Evolutionary conservation across 345 rosid genomes (phyloP).

Genomic region (Salix viminalis): DNA sequence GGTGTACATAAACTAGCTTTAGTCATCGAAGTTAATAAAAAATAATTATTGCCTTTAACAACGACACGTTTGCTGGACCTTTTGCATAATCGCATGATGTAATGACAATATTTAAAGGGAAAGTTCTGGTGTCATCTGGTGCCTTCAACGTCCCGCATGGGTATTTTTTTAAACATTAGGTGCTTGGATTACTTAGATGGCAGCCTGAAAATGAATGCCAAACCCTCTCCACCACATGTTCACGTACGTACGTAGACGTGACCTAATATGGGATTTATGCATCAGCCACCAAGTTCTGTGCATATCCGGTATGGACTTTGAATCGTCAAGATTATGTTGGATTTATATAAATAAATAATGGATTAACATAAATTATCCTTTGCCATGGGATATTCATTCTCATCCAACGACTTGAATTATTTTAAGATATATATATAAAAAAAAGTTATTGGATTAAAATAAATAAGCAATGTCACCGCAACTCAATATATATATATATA

Average conservation of each 20-base stretch:
- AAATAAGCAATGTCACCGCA: no score
- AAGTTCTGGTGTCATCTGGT: not conserved
- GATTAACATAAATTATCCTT: not conserved
- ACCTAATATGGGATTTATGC: not conserved
- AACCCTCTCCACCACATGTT: not conserved
- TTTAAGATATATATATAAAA: no score
- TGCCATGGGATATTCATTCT: no score
- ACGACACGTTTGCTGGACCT: not conserved
- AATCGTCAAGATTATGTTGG: not conserved
- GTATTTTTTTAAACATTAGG: no score
- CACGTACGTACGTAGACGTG: not conserved
- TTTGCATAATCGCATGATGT: not conserved
- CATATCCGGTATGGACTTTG: not conserved
- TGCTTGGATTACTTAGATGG: not conserved
- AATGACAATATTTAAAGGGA: not conserved
- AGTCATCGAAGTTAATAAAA: not conserved
- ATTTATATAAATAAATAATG: not conserved
- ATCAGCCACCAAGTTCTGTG: not conserved
- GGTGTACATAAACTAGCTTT: fast-evolving
- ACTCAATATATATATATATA: no score
- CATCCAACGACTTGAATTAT: no score
- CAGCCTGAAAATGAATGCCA: not conserved
- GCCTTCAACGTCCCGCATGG: not conserved
- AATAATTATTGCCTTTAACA: no score
- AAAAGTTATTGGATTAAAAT: no score